Conservation (phyloP, 148 eudicot species). For the Chenopodium album region DNA sequence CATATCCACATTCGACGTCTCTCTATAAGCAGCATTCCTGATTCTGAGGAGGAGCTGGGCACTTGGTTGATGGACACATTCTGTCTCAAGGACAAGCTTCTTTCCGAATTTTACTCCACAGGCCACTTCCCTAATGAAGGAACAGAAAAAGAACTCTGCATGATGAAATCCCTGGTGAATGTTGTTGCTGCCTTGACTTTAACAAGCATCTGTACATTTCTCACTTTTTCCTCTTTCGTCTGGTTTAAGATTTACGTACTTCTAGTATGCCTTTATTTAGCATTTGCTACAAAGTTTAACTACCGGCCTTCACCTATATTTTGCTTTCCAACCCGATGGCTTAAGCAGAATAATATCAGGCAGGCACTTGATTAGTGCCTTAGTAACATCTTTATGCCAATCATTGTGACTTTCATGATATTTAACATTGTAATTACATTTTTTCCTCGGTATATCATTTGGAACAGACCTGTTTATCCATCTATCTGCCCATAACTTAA, state of each 20-base stretch:
- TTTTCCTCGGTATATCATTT: neutral
- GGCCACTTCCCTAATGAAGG: conserved; percentile 75
- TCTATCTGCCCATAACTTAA: neutral
- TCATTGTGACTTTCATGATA: neutral
- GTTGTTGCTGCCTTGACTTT: conserved; percentile 44
- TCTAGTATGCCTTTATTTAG: conserved; percentile 54
- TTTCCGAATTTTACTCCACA: conserved; percentile 50
- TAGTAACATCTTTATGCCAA: neutral
- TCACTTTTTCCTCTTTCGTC: conserved; percentile 52
- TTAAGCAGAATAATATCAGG: conserved; percentile 17
- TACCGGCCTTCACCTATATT: conserved; percentile 52
- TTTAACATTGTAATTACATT: neutral
- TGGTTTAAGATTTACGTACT: conserved; percentile 67
- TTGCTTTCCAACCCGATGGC: conserved; percentile 31
- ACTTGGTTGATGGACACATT: conserved; percentile 75
- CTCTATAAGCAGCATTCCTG: conserved; percentile 48
- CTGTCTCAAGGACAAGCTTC: conserved; percentile 62
- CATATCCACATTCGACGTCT: conserved; percentile 76
- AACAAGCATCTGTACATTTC: conserved; percentile 46
- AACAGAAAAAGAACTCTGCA: conserved; percentile 48
- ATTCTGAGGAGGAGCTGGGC: conserved; percentile 50
- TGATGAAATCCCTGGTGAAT: conserved; percentile 53
- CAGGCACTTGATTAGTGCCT: conserved; percentile 26
- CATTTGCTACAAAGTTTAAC: conserved; percentile 55
- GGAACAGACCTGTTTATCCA: neutral